Base-by-base conservation (phyloP, 1,284 basidiomycete genomes). In the Moesziomyces aphidis region DNA sequence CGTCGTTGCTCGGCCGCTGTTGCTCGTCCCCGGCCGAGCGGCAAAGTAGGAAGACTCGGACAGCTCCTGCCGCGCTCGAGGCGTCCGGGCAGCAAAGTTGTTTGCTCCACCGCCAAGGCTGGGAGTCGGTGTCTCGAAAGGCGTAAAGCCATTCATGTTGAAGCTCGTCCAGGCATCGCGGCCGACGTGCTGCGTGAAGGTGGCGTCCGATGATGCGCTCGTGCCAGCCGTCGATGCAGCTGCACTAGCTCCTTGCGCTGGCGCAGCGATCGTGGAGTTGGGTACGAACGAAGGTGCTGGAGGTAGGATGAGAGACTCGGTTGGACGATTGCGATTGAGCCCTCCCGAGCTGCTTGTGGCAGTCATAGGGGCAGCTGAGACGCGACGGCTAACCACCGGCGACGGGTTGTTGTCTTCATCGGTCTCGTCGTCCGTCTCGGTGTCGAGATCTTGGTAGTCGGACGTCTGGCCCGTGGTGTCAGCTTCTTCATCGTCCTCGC, bases 11-110 rank as follows among this genome's bases (percentile, higher is more conserved):
- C 54, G 67, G 10, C 43, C 49, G 51, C 45, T 68, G 61, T 55
- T 60, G 59, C 61, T 66, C 36, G 65, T 63, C 50, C 58, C 62
- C 36, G 72, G 67, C 24, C 72, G 66, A 42, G 71, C 65, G 19
- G 67, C 53, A 52, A 81, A 81, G 73, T 81, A 81, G 8, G 79
- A 80, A 3, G 61, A 68, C 22, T 79, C 69, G 17, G 79, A 80
- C 7, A 50, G 39, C 43, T 79, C 69, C 52, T 70, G 77, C 7
- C 68, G 59, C 42, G 74, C 76, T 22, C 64, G 50, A 1, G 76
- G 76, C 13, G 73, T 78, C 10, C 55, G 74, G 2, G 57, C 58
- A 0, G 73, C 23, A 3, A 65, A 57, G 24, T n/a, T 50, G 24
- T 42, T 52, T 1, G 50, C 36, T n/a, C 52, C 39, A 46, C 50